These are phyloP conservation scores for Ogataea minuta DNA, from an alignment of 805 yeast genomes.

Conservation along the genomic window DNA sequence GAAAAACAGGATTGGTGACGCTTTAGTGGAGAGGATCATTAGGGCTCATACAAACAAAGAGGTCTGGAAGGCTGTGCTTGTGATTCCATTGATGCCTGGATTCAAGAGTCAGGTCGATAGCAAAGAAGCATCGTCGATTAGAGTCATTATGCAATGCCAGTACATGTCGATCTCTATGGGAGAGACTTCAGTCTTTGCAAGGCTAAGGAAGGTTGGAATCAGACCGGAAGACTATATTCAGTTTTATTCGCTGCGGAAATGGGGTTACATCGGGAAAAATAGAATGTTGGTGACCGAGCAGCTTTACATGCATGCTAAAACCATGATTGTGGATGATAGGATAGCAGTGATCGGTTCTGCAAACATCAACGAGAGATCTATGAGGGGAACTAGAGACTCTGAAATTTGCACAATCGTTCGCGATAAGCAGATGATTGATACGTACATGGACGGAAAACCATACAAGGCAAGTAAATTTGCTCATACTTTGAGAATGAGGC, in stretches of 20 bases:
- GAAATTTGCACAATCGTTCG: slow-evolving; percentile 89
- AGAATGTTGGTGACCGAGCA: slow-evolving; percentile 82
- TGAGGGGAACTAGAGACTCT: slow-evolving; percentile 91
- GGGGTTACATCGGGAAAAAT: slow-evolving; percentile 87
- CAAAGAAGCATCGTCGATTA: slow-evolving; percentile 90
- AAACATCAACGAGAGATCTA: slow-evolving; percentile 93
- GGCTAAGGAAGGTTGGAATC: slow-evolving; percentile 74
- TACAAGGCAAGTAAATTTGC: slow-evolving; percentile 85
- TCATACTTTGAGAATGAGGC: slow-evolving; percentile 79
- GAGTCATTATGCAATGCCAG: slow-evolving; percentile 96
- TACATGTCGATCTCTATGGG: slow-evolving; percentile 93
- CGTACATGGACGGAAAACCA: slow-evolving; percentile 77
- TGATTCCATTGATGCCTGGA: slow-evolving; percentile 97
- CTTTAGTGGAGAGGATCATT: slow-evolving; percentile 92
- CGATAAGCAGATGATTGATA: slow-evolving; percentile 70
- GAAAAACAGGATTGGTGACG: slow-evolving; percentile 91
- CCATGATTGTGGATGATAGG: slow-evolving; percentile 89
- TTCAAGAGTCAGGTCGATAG: slow-evolving; percentile 91
- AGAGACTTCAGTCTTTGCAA: slow-evolving; percentile 78
- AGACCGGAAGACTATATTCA: slow-evolving; percentile 89
- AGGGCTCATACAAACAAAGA: slow-evolving; percentile 77
- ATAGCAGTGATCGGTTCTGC: slow-evolving; percentile 96
- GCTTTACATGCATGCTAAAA: slow-evolving; percentile 89
- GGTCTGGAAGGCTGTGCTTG: slow-evolving; percentile 84
- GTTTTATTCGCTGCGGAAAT: slow-evolving; percentile 87